Conservation (phyloP, 2,329 filamentous ascomycete species). For the Botrytis byssoidea region DNA sequence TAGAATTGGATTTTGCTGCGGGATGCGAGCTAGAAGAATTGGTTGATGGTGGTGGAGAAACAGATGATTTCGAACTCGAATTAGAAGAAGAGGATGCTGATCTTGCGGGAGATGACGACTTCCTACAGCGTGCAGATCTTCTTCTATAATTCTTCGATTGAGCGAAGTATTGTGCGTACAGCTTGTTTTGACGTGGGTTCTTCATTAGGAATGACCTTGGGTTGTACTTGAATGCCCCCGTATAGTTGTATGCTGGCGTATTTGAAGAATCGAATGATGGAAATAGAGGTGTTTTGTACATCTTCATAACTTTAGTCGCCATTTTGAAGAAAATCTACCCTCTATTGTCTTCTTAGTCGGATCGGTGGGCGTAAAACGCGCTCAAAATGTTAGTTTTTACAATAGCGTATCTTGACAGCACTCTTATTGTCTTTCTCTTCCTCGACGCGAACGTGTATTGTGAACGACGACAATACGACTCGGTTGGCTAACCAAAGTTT, state of each 20-base stretch:
- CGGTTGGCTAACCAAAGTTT: not conserved
- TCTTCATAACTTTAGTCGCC: slow-evolving; percentile 14
- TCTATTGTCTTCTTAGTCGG: not conserved
- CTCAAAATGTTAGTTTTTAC: not conserved
- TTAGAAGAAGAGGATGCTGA: slow-evolving; percentile 7
- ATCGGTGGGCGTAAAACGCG: not conserved
- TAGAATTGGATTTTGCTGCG: not conserved
- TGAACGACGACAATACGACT: not conserved
- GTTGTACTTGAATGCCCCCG: slow-evolving; percentile 4
- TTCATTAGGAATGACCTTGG: slow-evolving; percentile 5
- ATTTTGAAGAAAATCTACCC: not conserved
- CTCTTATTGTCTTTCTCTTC: not conserved
- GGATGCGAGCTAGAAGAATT: not conserved
- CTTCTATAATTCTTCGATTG: not conserved
- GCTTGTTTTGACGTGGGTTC: not conserved
- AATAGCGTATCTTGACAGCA: not conserved
- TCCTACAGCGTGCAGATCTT: not conserved
- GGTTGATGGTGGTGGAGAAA: slow-evolving; percentile 1
- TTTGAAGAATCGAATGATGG: not conserved
- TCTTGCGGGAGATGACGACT: slow-evolving; percentile 8
- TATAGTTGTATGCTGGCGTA: not conserved
- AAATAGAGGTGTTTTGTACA: slow-evolving; percentile 1
- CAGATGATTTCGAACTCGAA: slow-evolving; percentile 8
- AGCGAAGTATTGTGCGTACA: slow-evolving; percentile 11
- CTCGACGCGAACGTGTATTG: not conserved